Evolutionary conservation across 495 filamentous ascomycete species (phyloP).

Genomic region (Aspergillus haitiensis): DNA sequence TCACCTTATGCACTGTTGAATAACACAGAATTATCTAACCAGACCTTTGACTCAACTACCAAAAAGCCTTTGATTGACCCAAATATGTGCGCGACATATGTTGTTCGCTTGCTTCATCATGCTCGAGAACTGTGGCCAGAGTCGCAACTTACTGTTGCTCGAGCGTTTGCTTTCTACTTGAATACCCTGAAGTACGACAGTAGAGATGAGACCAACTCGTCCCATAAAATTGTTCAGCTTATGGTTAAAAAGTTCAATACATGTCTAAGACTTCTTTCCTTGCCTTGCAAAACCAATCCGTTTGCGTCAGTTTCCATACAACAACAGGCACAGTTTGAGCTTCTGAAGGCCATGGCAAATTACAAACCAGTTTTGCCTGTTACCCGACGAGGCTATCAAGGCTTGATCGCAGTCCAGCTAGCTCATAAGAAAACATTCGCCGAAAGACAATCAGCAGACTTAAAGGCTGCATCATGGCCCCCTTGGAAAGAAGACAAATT

Average conservation of each 20-base stretch:
- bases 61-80: conserved; percentile 26
- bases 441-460: conserved; percentile 58
- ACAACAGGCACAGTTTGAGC: conserved; percentile 62
- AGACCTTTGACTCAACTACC: conserved; percentile 14
- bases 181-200: conserved; percentile 18
- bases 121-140: conserved; percentile 58
- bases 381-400: conserved; percentile 62
- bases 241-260: conserved; percentile 49
- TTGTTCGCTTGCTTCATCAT: conserved; percentile 59
- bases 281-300: conserved; percentile 49
- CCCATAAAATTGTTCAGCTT: conserved; percentile 25
- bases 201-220: background rate
- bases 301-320: conserved; percentile 50
- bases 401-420: conserved; percentile 58
- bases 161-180: conserved; percentile 39
- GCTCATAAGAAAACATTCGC: conserved; percentile 60
- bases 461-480: conserved; percentile 67
- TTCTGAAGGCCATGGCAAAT: conserved; percentile 61
- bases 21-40: conserved; percentile 18
- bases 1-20: conserved; percentile 3
- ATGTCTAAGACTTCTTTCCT: conserved; percentile 56
- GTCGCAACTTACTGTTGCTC: conserved; percentile 50
- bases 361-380: conserved; percentile 57
- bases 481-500: conserved; percentile 67
- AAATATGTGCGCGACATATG: conserved; percentile 34